Base-by-base conservation (phyloP, 2,329 filamentous ascomycete genomes). In the Penicillium carneum region DNA sequence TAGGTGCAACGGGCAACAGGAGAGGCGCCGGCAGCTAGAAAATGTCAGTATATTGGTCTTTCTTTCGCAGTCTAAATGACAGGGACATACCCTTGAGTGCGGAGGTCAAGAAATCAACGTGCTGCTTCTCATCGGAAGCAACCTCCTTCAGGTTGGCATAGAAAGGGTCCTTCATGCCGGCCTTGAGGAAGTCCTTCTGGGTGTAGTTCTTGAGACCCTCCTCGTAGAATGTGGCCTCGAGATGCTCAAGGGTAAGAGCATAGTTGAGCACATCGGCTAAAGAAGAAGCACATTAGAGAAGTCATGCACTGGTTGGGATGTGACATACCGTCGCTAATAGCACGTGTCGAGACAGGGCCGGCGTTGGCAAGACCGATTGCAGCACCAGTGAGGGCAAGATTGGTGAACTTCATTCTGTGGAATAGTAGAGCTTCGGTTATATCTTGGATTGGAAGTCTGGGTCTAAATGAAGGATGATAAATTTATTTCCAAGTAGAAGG, bases 151-250 rank as follows among this genome's bases (percentile, higher is more conserved):
- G 69, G 77, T 88, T 86, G 53, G 79, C 76, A 77, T 88, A 89
- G 72, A 87, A 85, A 3, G 77, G 75, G 0, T 77, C 68, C 52
- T 82, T 74, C 70, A 81, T 83, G 14, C 85, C 85, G 47, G 84
- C 85, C 34, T 73, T 76, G 31, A 76, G 68, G 70, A 88, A 88
- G 66, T 87, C 80, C 1, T 71, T 64, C 62, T 82, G 73, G 33
- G 81, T 82, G 79, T 84, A 90, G 68, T 86, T 87, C 60, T 78
- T 73, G 4, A 90, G 79, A 39, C 84, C 87, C 50, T 88, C 72
- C 39, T 79, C 77, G 77, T 90, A 90, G 77, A 90, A 90, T 57
- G 80, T 81, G 63, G 85, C 79, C 76, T 90, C 88, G 33, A 86
- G 82, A 57, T 84, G 81, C 74, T 87, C 84, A 5, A 86, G 80